phyloP scores from a whole-genome alignment of 345 rosid species.

The Punica granatum region DNA sequence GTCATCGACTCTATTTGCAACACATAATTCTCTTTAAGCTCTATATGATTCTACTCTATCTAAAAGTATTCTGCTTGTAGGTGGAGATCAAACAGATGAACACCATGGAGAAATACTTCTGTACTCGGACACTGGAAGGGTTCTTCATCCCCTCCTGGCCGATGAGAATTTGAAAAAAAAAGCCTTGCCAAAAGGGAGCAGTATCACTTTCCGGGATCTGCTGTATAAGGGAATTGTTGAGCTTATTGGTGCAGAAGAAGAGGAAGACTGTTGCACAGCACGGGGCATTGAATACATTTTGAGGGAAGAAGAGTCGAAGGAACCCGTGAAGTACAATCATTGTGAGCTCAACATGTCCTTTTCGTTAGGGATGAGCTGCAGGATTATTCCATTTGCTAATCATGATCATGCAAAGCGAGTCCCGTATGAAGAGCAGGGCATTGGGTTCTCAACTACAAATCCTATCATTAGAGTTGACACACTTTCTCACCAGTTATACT shows the following conservation, averaged over 20 bases:
- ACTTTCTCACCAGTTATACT: constrained; percentile 64
- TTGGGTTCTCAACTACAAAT: constrained; percentile 86
- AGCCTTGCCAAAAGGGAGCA: constrained; percentile 40
- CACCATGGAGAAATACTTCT: too few species aligned
- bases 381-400: constrained; percentile 80
- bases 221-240: constrained; percentile 64
- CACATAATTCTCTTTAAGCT: neutral
- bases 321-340: constrained; percentile 42
- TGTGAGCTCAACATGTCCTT: constrained; percentile 82
- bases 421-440: constrained; percentile 81
- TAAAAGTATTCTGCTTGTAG: constrained; percentile 26
- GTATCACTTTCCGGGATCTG: constrained; percentile 40
- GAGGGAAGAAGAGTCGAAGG: constrained; percentile 24
- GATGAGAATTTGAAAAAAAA: constrained; percentile 51
- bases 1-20: constrained; percentile 20
- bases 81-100: constrained; percentile 78
- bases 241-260: too few species aligned
- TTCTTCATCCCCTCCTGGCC: constrained; percentile 79
- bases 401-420: constrained; percentile 89
- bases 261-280: too few species aligned
- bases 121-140: constrained; percentile 78
- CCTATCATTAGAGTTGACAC: constrained; percentile 80
- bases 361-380: constrained; percentile 74
- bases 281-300: constrained; percentile 60
- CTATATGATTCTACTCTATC: neutral